These are phyloP conservation scores for Ganoderma leucocontextum DNA, from an alignment of 1,284 basidiomycete genomes.

Conservation along the genomic window DNA sequence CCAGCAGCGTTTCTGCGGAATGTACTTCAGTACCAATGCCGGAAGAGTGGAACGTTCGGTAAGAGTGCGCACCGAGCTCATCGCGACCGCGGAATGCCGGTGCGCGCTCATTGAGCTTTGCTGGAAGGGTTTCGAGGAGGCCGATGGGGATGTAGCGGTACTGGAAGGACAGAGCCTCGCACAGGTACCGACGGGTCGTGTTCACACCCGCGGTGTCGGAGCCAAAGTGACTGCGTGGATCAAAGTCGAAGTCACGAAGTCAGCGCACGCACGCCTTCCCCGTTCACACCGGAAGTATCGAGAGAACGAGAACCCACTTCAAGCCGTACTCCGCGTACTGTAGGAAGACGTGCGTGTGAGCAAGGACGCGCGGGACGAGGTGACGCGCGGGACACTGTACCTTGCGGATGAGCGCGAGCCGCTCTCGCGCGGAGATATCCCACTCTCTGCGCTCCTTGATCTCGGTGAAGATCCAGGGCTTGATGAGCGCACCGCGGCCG, in stretches of 20 bases:
- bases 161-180: constrained; percentile 95
- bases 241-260: background rate
- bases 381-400: constrained; percentile 45
- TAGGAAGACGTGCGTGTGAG: background rate
- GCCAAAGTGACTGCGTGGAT: constrained; percentile 75
- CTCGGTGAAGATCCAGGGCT: constrained; percentile 97
- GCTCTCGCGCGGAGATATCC: constrained; percentile 93
- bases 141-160: constrained; percentile 96
- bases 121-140: constrained; percentile 86
- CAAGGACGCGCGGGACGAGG: background rate
- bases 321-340: constrained; percentile 87
- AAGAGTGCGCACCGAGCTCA: constrained; percentile 72
- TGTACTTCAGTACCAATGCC: background rate
- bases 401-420: constrained; percentile 87
- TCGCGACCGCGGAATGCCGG: constrained; percentile 87
- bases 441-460: constrained; percentile 92
- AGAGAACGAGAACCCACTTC: constrained; percentile 51
- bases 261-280: background rate
- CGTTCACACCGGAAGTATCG: background rate
- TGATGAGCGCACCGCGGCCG: constrained; percentile 93
- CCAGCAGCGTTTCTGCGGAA: constrained; percentile 79
- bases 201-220: constrained; percentile 94
- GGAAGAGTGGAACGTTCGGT: background rate
- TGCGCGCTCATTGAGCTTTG: constrained; percentile 89
- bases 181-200: constrained; percentile 92